These are phyloP conservation scores for Macrolepiota fuliginosa DNA, from an alignment of 768 basidiomycete species.

Conservation along the genomic window DNA sequence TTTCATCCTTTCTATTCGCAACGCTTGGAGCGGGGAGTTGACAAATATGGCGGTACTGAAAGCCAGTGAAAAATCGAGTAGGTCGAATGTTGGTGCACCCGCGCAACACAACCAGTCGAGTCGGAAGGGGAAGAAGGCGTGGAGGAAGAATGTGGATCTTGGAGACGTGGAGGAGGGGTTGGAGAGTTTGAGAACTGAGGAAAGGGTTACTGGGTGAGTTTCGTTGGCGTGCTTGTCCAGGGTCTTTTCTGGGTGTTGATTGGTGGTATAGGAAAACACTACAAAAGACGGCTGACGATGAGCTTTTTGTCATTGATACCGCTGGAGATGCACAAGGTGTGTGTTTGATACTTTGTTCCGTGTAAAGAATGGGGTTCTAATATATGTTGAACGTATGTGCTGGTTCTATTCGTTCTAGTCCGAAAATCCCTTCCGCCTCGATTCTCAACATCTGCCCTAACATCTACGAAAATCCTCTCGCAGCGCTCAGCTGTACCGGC, in stretches of 20 bases:
- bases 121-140: conserved; percentile 88
- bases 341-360: conserved; percentile 17
- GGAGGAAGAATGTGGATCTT: conserved; percentile 92
- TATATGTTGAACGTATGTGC: not conserved
- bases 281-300: conserved; percentile 65
- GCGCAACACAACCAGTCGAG: conserved; percentile 67
- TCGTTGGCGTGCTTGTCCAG: not conserved
- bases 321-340: conserved; percentile 74
- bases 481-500: conserved; percentile 90
- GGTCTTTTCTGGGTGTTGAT: not conserved
- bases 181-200: conserved; percentile 78
- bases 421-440: conserved; percentile 51
- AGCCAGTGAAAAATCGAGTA: conserved; percentile 18
- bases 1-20: not conserved
- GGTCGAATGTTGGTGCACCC: conserved; percentile 48
- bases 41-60: conserved; percentile 6
- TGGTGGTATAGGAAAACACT: conserved; percentile 46
- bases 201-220: conserved; percentile 73
- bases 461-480: conserved; percentile 74
- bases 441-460: conserved; percentile 52
- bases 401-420: conserved; percentile 37
- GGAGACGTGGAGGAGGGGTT: conserved; percentile 73
- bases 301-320: conserved; percentile 80
- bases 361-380: not conserved
- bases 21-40: not conserved